phyloP scores from a whole-genome alignment of 176 grass and related monocot species.

The Oryza glumipatula region DNA sequence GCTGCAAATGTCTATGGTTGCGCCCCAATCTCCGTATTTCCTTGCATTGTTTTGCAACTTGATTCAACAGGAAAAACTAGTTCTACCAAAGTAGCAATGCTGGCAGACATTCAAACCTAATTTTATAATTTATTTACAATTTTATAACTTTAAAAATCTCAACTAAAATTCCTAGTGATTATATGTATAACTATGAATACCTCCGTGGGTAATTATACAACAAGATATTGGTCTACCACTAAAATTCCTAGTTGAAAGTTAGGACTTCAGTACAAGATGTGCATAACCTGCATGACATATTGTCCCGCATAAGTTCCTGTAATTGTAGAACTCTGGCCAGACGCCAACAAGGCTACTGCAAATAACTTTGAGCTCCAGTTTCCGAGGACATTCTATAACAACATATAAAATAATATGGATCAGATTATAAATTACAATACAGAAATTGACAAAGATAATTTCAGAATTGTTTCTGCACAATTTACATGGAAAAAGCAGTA shows the following conservation, averaged over 20 bases:
- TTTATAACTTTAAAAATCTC: neutral
- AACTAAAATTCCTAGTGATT: neutral
- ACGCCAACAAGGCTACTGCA: slow-evolving; percentile 89
- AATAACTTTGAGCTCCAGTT: slow-evolving; percentile 97
- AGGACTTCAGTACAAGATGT: slow-evolving; percentile 9
- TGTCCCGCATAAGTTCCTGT: slow-evolving; percentile 97
- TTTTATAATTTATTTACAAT: slow-evolving; percentile 22
- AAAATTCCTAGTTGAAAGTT: slow-evolving; percentile 23
- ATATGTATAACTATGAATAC: neutral
- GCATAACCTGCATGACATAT: slow-evolving; percentile 95
- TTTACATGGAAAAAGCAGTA: neutral
- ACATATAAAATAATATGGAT: slow-evolving; percentile 14
- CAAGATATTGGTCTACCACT: neutral
- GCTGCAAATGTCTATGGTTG: neutral
- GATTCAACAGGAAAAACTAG: neutral
- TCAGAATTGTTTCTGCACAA: slow-evolving; percentile 10
- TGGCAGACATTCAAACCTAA: neutral
- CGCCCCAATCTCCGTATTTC: neutral
- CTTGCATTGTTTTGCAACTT: neutral
- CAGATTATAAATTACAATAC: slow-evolving; percentile 22
- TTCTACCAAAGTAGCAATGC: neutral
- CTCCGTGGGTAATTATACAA: neutral
- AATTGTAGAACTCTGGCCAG: slow-evolving; percentile 98
- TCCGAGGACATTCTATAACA: slow-evolving; percentile 88
- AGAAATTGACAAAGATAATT: neutral